Conservation (phyloP, 2,329 filamentous ascomycete species). For the Aureobasidium melanogenum region DNA sequence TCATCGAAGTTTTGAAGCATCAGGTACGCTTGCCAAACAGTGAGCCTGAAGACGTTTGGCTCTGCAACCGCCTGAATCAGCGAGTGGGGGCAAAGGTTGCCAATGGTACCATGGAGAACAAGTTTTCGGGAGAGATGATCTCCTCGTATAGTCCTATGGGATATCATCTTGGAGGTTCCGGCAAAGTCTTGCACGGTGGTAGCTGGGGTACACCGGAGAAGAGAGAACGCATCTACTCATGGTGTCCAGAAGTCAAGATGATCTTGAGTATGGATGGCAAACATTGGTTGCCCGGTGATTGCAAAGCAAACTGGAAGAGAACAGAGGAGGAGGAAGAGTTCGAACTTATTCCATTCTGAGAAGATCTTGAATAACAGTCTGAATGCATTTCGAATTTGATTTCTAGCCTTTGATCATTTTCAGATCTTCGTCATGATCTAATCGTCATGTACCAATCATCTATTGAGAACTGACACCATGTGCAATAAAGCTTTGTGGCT, state of each 20-base stretch:
- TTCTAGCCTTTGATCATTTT: background rate
- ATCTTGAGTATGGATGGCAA: background rate
- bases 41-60: background rate
- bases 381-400: background rate
- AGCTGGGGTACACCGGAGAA: background rate
- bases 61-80: background rate
- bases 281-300: background rate
- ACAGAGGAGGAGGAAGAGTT: background rate
- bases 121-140: background rate
- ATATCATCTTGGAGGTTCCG: background rate
- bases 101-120: background rate
- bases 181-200: background rate
- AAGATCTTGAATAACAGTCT: background rate
- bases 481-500: background rate
- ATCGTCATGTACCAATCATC: background rate
- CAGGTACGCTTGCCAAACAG: background rate
- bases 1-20: background rate
- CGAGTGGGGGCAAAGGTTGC: background rate
- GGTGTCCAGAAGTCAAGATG: slow-evolving; percentile 1
- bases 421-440: background rate
- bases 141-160: background rate
- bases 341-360: background rate
- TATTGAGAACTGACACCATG: background rate
- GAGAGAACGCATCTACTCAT: background rate
- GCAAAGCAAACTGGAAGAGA: background rate